Base-by-base conservation (phyloP, 495 filamentous ascomycete genomes). In the Penicillium fimorum region DNA sequence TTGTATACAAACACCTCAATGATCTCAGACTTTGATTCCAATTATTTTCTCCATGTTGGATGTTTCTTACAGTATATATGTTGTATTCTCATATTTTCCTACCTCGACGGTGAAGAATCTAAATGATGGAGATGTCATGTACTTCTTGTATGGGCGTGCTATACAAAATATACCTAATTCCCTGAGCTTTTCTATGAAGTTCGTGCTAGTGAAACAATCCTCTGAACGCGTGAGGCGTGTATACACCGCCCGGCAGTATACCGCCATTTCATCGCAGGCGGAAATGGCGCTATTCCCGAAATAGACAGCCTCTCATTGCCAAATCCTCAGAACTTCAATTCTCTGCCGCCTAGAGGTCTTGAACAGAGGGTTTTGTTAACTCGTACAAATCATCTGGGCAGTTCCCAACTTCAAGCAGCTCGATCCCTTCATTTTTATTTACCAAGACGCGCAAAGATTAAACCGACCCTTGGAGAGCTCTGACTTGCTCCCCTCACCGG, bases 221-320 rank as follows among this genome's bases (percentile, higher is more conserved):
- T 15, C 15, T 7, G 15, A 5, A 13, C 32, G 12, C 33, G 15
- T 38, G 15, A 38, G 35, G 35, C 15, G 1, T 7, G 15, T n/a
- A 50, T 30, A 49, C 12, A 61, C 35, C 32, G 30, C 35, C 44
- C 24, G 25, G 46, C 56, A 48, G 45, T 50, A 30, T 43, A n/a
- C 29, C 20, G 52, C 45, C 24, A n/a, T 38, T 33, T 50, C n/a
- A 44, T 53, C 50, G 8, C 25, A 18, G 49, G 15, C 32, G 41
- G 22, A 47, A 45, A 46, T 27, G 43, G 18, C 67, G 60, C 74
- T 77, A 77, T 63, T 58, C 71, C 70, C 53, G 50, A 75, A 70
- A 57, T 50, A 44, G 66, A 50, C 60, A 55, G 44, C 25, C 53
- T 52, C 44, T 47, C 47, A 54, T 52, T 65, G 47, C 53, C 60